Conservation (phyloP, 192 early-diverging fungal species). For the Coemansia sp. region DNA sequence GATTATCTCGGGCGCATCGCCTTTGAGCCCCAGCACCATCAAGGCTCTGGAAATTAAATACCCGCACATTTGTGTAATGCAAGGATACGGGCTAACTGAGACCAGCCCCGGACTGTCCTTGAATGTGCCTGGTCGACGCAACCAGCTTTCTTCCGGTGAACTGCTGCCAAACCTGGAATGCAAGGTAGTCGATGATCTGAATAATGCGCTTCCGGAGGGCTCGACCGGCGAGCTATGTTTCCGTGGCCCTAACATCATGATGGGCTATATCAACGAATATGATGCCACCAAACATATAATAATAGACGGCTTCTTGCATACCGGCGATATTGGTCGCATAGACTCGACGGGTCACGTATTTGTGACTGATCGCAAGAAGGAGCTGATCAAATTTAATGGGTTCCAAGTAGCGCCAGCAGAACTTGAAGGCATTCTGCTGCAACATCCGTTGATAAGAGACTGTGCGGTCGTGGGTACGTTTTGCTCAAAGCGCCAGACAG, state of each 20-base stretch:
- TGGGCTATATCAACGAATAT: conserved; percentile 76
- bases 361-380: conserved; percentile 75
- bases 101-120: conserved; percentile 34
- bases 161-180: conserved; percentile 71
- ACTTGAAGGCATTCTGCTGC: conserved; percentile 69
- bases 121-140: conserved; percentile 2
- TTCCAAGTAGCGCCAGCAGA: conserved; percentile 80
- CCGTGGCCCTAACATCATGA: conserved; percentile 83
- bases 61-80: conserved; percentile 41
- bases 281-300: conserved; percentile 68
- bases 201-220: conserved; percentile 15
- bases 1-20: conserved; percentile 75
- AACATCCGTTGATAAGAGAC: conserved; percentile 65
- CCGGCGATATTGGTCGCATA: conserved; percentile 73
- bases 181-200: conserved; percentile 64
- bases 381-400: conserved; percentile 90
- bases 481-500: conserved; percentile 56
- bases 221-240: conserved; percentile 80
- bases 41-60: conserved; percentile 30
- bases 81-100: conserved; percentile 67
- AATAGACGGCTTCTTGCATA: conserved; percentile 75
- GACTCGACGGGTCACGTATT: conserved; percentile 59
- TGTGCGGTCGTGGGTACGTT: conserved; percentile 64
- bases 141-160: conserved; percentile 60
- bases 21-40: conserved; percentile 54